Base-by-base conservation (phyloP, 2,329 filamentous ascomycete species). In the Plenodomus tracheiphilus region DNA sequence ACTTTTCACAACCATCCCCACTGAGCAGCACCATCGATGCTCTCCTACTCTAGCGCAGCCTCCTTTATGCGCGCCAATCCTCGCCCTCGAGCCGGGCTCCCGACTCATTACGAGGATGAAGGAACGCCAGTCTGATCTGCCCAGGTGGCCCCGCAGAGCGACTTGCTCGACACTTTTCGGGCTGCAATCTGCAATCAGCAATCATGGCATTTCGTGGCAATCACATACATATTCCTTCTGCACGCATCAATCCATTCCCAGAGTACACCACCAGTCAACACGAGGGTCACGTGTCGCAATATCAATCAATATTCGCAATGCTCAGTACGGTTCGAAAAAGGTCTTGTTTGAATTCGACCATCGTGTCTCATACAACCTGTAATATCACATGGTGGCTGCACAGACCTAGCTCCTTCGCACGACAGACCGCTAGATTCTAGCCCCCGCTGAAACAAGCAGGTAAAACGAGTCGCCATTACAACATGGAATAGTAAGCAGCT, bases 351-450 rank as follows among this genome's bases (percentile, higher is more conserved):
- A 32, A 15, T 11, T 32, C 13, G 11, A 32, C 15, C 13, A 15
- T 32, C 28, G 15, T 7, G 28, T 32, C 28, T 32, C 13, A 15
- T 32, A 32, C 8, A 32, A 8, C 28, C 28, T 32, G 28, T 32
- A n/a, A n/a, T n/a, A 10, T 32, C 13, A 32, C 28, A 32, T 4
- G 28, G 28, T 8, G 28, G 13, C 28, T 15, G 15, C 28, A 32
- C 11, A 32, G 15, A 15, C 28, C 28, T 69, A 67, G 66, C 58
- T 59, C 53, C 51, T 58, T 58, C 54, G 44, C 53, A 58, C 52
- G 45, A 15, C 8, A 32, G 28, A 4, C 28, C 13, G 7, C 15
- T 32, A 4, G 15, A 10, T 4, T 15, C 13, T 11, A 4, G 28
- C 9, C 11, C n/a, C 28, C 25, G 47, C 59, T 57, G 39, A 50